Evolutionary conservation across 1,284 basidiomycete species (phyloP), one percentile per base, ranked within the genome.

Genomic region (Lignosus rhinocerotis): DNA sequence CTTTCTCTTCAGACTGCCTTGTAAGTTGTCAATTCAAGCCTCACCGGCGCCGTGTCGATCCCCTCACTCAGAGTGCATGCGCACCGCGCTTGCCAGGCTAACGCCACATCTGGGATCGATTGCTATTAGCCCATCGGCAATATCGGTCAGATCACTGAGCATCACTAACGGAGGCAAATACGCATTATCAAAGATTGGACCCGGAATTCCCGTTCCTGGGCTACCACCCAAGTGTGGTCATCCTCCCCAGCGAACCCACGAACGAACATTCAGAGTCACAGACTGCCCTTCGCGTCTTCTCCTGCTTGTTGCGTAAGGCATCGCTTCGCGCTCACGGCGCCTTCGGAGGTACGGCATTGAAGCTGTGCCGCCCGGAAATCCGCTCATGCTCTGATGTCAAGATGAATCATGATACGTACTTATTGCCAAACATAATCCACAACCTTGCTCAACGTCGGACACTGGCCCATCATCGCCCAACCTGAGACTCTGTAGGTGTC

Each of bases 91-190:
- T 47, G 46, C 47, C 51, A 57, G 50, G 52, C 54, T 62, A 58
- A 62, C 60, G 60, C 60, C 60, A 62, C 60, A 62, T 62, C 60
- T 62, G 47, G 60, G 60, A 61, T 61, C 60, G 60, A 62, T 62
- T 54, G 55, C 58, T 45, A n/a, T n/a, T n/a, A 55, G 47, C 52
- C 47, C 41, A 12, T 21, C 43, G 9, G 12, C 43, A 5, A 11
- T 21, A 44, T 16, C 14, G 43, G 17, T 19, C 10, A 17, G 9
- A 42, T 45, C 31, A 38, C 47, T 36, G 52, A 31, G 45, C 53
- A 63, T 63, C 59, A 60, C 43, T 33, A 38, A 43, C 62, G 62
- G 62, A 57, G 51, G 57, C 62, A 64, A 64, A 64, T 55, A 46
- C 25, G 25, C 25, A 34, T 39, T 43, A 56, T 31, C 51, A 52